Evolutionary conservation across 2,329 filamentous ascomycete species (phyloP).

Genomic region (Neopestalotiopsis rosae): DNA sequence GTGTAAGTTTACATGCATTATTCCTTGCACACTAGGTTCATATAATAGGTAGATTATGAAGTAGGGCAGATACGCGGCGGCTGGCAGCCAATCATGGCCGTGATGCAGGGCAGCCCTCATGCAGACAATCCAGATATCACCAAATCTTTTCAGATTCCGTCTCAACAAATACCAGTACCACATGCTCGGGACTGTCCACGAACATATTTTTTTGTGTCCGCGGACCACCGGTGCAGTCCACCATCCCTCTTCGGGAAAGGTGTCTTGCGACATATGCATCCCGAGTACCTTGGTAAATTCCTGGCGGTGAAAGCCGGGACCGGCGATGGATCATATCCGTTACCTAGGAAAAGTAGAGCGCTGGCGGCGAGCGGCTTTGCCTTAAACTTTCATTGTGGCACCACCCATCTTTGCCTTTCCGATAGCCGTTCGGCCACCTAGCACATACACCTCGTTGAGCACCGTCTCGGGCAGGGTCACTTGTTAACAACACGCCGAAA

Average conservation of each 20-base stretch:
- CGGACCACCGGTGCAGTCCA: neutral
- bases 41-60: too few species aligned
- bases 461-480: neutral
- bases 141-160: neutral
- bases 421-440: constrained; percentile 12
- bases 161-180: neutral
- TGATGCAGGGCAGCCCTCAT: neutral
- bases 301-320: constrained; percentile 6
- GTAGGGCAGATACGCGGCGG: too few species aligned
- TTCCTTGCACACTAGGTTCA: too few species aligned
- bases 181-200: neutral
- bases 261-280: constrained; percentile 4
- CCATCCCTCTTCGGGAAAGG: constrained; percentile 1
- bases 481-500: neutral
- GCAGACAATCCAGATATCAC: neutral
- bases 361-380: constrained; percentile 1
- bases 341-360: neutral
- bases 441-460: neutral
- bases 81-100: too few species aligned
- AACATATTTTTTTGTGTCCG: neutral
- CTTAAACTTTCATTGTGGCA: neutral
- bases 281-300: neutral
- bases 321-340: neutral
- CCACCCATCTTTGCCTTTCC: constrained; percentile 8
- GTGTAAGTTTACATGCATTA: too few species aligned